Evolutionary conservation across 192 early-diverging fungal genomes (phyloP).

Genomic region (Phycomyces blakesleeanus): DNA sequence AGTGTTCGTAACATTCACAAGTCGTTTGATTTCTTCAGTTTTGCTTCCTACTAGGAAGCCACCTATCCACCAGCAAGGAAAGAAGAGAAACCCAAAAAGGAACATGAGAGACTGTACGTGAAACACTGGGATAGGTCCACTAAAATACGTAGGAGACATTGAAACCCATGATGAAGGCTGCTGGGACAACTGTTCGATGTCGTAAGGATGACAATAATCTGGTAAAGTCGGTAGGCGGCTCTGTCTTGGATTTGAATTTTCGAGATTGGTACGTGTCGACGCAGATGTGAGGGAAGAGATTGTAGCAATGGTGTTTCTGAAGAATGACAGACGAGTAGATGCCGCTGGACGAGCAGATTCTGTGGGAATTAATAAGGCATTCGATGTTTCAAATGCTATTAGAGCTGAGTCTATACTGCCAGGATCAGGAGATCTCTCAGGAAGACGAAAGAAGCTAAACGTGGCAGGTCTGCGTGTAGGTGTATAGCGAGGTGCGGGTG

Average conservation of each 20-base stretch:
- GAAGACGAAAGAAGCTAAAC: background rate
- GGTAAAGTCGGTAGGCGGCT: background rate
- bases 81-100: conserved; percentile 24
- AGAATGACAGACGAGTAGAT: background rate
- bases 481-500: background rate
- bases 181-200: background rate
- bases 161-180: background rate
- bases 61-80: conserved; percentile 28
- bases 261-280: background rate
- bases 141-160: background rate
- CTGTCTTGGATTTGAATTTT: background rate
- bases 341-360: background rate
- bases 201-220: background rate
- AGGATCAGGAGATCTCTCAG: too few relatives aligned
- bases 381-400: too few relatives aligned
- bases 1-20: background rate
- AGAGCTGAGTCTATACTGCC: too few relatives aligned
- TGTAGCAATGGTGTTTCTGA: background rate
- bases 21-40: background rate
- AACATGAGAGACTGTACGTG: conserved; percentile 23
- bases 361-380: background rate
- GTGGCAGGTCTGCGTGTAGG: background rate
- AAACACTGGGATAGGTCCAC: background rate
- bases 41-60: conserved; percentile 1
- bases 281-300: background rate